Evolutionary conservation across 106 monocot species (phyloP), one percentile per base, ranked within the genome.

Genomic region (Dioscorea zingiberensis): DNA sequence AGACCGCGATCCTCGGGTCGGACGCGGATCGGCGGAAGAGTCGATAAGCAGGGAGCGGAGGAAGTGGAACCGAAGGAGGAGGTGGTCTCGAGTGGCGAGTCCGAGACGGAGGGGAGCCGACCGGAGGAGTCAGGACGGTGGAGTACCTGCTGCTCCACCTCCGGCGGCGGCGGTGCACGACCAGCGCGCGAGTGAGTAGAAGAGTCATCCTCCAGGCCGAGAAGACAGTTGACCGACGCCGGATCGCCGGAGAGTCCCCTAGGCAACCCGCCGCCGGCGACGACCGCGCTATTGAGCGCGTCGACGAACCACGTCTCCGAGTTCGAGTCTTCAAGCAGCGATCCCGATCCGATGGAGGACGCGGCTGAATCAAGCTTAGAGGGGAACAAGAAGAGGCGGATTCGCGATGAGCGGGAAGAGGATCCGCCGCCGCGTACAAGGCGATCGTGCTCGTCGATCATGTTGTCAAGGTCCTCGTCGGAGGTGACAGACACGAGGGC

Each of bases 401-500:
- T 71, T 9, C 94, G 73, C 2, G 79, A 77, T 17, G 81, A 65
- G 13, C 76, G 68, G 54, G 69, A 27, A 1, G 79, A 64, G 6
- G 38, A 11, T 56, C 48, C 2, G 48, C 14, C 16, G 51, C 64
- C n/a, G 21, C 38, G 38, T 0, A 38, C 9, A 38, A 68, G n/a
- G 55, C 18, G 49, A 56, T 97, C 95, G 75, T 88, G 84, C 81
- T 97, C 95, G 15, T 97, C 95, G 76, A 97, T 75, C 88, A 97
- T 91, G 77, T 97, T 97, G 7, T 97, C 95, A 49, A 91, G 88
- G 60, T 97, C 95, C 73, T 97, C 95, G 56, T 97, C 95, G 47
- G 88, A 86, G 62, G 91, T 77, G 58, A 97, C 77, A 38, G 95
- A 91, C 71, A 97, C 85, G 14, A 97, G 76, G 28, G 95, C 91